These are phyloP conservation scores for Orobanche coerulescens DNA, from an alignment of 257 asterid genomes.

Conservation along the genomic window DNA sequence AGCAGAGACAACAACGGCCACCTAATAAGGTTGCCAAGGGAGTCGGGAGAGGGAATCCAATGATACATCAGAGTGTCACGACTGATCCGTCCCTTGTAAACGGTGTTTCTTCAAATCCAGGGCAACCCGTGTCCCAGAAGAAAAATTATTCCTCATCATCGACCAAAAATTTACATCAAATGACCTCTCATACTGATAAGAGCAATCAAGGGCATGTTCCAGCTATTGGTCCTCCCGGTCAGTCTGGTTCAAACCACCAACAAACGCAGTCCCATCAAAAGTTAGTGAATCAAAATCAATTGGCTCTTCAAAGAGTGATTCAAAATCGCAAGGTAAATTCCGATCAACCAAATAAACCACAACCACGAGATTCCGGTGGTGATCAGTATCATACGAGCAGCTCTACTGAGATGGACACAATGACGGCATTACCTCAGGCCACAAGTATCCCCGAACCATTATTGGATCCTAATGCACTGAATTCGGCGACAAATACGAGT, in stretches of 20 bases:
- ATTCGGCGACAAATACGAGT: slow-evolving; percentile 35
- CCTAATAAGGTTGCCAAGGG: slow-evolving; percentile 63
- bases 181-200: slow-evolving; percentile 45
- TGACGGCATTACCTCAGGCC: slow-evolving; percentile 29
- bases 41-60: slow-evolving; percentile 54
- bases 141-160: slow-evolving; percentile 44
- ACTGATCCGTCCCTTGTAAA: slow-evolving; percentile 43
- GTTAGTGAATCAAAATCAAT: slow-evolving; percentile 40
- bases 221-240: slow-evolving; percentile 42
- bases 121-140: slow-evolving; percentile 37
- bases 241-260: slow-evolving; percentile 46
- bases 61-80: slow-evolving; percentile 50
- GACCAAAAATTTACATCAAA: slow-evolving; percentile 41
- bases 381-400: slow-evolving; percentile 42
- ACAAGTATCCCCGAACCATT: slow-evolving; percentile 36
- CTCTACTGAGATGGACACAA: slow-evolving; percentile 37
- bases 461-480: slow-evolving; percentile 36
- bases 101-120: slow-evolving; percentile 51
- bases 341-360: slow-evolving; percentile 37
- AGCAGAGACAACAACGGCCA: slow-evolving; percentile 59
- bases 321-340: slow-evolving; percentile 44
- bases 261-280: slow-evolving; percentile 42
- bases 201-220: slow-evolving; percentile 45
- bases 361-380: slow-evolving; percentile 35
- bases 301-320: slow-evolving; percentile 39